Evolutionary conservation across 2,329 filamentous ascomycete genomes (phyloP).

Genomic region (Fusarium abutilonis): DNA sequence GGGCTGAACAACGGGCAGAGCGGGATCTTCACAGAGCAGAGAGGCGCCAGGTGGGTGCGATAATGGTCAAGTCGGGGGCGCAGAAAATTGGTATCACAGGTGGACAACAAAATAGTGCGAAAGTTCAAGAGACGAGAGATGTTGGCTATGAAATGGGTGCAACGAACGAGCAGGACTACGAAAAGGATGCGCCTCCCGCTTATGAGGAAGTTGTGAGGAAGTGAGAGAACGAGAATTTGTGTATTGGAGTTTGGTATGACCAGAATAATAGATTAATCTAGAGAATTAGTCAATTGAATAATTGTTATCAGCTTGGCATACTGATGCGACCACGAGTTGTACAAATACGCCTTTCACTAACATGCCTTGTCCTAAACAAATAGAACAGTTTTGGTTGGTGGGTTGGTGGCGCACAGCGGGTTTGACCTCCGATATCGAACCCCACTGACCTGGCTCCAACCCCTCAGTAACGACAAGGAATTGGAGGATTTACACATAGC

Average conservation of each 20-base stretch:
- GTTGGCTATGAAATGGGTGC: slow-evolving; percentile 17
- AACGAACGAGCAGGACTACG: slow-evolving; percentile 4
- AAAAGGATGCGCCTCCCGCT: slow-evolving; percentile 33
- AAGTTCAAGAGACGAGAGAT: not conserved
- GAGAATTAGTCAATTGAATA: not conserved
- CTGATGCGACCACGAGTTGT: not conserved
- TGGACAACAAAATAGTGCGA: not conserved
- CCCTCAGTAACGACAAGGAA: slow-evolving; percentile 12
- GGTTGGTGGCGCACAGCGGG: not conserved
- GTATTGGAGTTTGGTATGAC: not conserved
- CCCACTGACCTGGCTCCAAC: slow-evolving; percentile 18
- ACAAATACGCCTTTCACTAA: slow-evolving; percentile 8
- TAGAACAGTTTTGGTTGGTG: slow-evolving; percentile 37
- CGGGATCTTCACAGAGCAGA: slow-evolving; percentile 22
- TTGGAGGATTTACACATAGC: slow-evolving; percentile 6
- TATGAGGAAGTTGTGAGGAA: slow-evolving; percentile 39
- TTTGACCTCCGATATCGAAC: slow-evolving; percentile 44
- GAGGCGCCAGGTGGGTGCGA: slow-evolving; percentile 28
- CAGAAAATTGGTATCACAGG: slow-evolving; percentile 8
- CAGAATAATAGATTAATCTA: not conserved
- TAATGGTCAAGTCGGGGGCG: slow-evolving; percentile 10
- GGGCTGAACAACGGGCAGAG: slow-evolving; percentile 34
- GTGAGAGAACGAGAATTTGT: not conserved
- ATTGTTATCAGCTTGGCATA: not conserved
- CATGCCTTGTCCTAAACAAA: slow-evolving; percentile 27